Evolutionary conservation across 495 filamentous ascomycete species (phyloP), one percentile per base, ranked within the genome.

Genomic region (Talaromyces nanjingensis): DNA sequence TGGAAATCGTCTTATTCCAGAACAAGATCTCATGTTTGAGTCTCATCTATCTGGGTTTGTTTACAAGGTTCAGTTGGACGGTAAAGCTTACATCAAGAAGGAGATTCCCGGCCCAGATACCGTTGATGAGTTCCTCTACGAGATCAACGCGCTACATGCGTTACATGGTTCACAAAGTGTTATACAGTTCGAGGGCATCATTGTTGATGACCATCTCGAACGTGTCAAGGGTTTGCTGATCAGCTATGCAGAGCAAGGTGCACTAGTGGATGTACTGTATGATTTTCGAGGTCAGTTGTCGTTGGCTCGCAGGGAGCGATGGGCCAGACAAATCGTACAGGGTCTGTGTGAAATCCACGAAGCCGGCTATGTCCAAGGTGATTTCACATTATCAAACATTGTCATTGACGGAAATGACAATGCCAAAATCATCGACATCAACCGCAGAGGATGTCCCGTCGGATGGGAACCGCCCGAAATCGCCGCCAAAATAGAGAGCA

Each of bases 391-490:
- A 9, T 96, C 93, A 3, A 98, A 98, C 70, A 97, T 98, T 63
- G 94, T 98, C 65, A 89, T 98, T 68, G 91, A 98, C 70, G 81
- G 80, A 2, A 71, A 90, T 39, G 86, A 92, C 73, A 84, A 97
- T 69, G 96, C 94, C 14, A 90, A 93, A 66, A 98, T 98, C 65
- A 98, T 98, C 73, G 94, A 98, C 76, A 98, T 98, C 81, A 98
- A 98, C 74, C 84, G 94, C 31, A 82, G 94, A 66, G 94, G 94
- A 14, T 98, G 94, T 67, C 94, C 94, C 0, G 91, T 98, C 2
- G 94, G 93, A 37, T 98, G 94, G 94, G 94, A 98, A 69, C 93
- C 96, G 3, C 96, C 96, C 1, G 94, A 98, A 74, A 90, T 96
- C 49, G 87, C 87, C 8, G 83, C 84, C 0, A 86, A 97, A 68